A percentile compares a stretch with the other conserved stretches of the same genome.
phyloP scores from a whole-genome alignment of 495 filamentous ascomycete species.

The Neurospora intermedia region DNA sequence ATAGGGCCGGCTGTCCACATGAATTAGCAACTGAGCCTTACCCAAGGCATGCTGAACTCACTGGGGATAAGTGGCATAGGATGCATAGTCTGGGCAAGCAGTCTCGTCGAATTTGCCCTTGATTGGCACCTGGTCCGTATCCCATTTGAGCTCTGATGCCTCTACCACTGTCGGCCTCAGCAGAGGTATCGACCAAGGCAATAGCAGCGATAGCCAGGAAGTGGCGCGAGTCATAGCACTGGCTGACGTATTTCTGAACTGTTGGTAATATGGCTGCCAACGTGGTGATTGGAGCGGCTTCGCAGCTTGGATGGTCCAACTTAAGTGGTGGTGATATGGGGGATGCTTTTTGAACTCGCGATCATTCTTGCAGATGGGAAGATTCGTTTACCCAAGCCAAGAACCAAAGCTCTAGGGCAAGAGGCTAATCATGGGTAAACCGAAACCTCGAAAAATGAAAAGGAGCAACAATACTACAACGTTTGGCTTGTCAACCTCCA shows the following conservation, averaged over 20 bases:
- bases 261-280: neutral
- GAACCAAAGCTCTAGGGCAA: neutral
- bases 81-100: slow-evolving; percentile 44
- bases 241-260: neutral
- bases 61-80: slow-evolving; percentile 39
- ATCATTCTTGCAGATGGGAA: neutral
- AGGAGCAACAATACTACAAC: neutral
- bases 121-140: slow-evolving; percentile 15
- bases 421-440: neutral
- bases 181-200: slow-evolving; percentile 9
- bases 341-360: neutral
- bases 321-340: neutral
- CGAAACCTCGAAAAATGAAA: neutral
- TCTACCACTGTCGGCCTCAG: slow-evolving; percentile 2
- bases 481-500: neutral
- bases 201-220: slow-evolving; percentile 4
- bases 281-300: neutral
- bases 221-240: neutral
- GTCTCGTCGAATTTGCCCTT: slow-evolving; percentile 7
- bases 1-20: slow-evolving; percentile 50
- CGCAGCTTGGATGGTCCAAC: neutral
- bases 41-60: slow-evolving; percentile 8
- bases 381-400: neutral
- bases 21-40: neutral
- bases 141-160: slow-evolving; percentile 5